Evolutionary conservation across 129 eudicot species (phyloP), one percentile per base, ranked within the genome.

Genomic region (Centrapalus pauciflorus): DNA sequence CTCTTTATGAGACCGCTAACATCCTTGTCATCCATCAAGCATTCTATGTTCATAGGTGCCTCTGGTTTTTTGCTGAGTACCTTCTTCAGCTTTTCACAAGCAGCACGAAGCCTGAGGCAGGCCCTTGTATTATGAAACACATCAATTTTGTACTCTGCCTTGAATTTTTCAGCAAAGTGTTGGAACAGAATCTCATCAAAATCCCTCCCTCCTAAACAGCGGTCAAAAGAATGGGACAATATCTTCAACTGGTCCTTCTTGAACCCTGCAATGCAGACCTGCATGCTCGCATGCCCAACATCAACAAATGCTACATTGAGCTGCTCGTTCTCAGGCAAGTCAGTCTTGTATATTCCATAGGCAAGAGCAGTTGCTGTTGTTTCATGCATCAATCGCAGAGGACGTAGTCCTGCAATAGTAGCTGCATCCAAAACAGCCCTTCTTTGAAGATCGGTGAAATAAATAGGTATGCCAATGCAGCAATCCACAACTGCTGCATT

Each of bases 1-100:
- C 96, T 84, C 80, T 82, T 88, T 41, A 84, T 88, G 61, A 79
- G 79, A 37, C 96, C 88, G 40, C 96, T 55, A 4, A 88, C 96
- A 80, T 88, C 95, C 75, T 87, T 87, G 58, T 87, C 95, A 3
- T 87, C 95, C 95, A 87, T 87, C 58, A 87, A 73, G 77, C 95
- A 87, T 81, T 87, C 95, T 50, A 87, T 87, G 64, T 87, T 87
- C 90, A 87, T 58, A 55, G 96, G 96, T 67, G 96, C 91, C 67
- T 76, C 91, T 6, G 96, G 86, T 61, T 88, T 84, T 9, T 91
- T 91, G 69, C 96, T 88, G 13, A 88, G 86, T 38, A 88, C 84
- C 77, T 88, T 88, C 79, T 88, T 88, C 51, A 88, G 20, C 67
- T 88, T 84, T 63, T 88, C 96, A 77, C 88, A 82, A 26, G 75